These are phyloP conservation scores for Hansenula lynferdii DNA, from an alignment of 1,139 yeast species.

Conservation along the genomic window DNA sequence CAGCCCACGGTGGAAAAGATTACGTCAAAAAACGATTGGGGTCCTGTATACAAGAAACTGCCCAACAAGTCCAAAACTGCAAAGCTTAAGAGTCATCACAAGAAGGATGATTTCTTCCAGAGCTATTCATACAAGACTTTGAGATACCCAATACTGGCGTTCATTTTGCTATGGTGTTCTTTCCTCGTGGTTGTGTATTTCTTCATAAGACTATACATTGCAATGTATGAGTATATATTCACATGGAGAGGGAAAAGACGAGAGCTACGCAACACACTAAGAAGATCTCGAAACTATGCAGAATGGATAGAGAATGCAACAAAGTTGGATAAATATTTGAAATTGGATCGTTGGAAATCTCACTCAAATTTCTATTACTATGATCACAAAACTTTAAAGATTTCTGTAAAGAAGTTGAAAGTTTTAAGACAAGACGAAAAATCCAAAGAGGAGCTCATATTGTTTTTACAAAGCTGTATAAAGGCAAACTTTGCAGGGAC, in stretches of 20 bases:
- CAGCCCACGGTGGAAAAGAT: constrained; percentile 33
- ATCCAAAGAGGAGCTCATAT: constrained; percentile 43
- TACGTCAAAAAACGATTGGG: constrained; percentile 65
- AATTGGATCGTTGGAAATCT: constrained; percentile 58
- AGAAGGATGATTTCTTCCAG: constrained; percentile 19
- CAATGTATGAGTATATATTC: constrained; percentile 53
- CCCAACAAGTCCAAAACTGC: no score
- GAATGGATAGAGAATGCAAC: constrained; percentile 64
- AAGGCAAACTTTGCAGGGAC: constrained; percentile 76
- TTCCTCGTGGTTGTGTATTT: constrained; percentile 47
- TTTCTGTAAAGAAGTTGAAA: constrained; percentile 43
- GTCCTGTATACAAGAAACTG: constrained; percentile 42
- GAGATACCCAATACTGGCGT: constrained; percentile 60
- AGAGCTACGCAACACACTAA: constrained; percentile 41
- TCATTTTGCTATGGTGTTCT: constrained; percentile 49
- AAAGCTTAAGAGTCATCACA: constrained; percentile 5
- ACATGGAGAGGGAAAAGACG: constrained; percentile 60
- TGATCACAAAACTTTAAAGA: constrained; percentile 56
- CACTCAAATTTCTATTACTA: constrained; percentile 64
- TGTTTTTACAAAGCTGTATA: constrained; percentile 60
- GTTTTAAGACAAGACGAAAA: constrained; percentile 22
- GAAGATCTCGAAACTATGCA: constrained; percentile 44
- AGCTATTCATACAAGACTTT: constrained; percentile 45
- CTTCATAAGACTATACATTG: constrained; percentile 54
- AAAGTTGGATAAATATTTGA: constrained; percentile 50